Conservation (phyloP, 306 rosid species). For the Begonia loranthoides region DNA sequence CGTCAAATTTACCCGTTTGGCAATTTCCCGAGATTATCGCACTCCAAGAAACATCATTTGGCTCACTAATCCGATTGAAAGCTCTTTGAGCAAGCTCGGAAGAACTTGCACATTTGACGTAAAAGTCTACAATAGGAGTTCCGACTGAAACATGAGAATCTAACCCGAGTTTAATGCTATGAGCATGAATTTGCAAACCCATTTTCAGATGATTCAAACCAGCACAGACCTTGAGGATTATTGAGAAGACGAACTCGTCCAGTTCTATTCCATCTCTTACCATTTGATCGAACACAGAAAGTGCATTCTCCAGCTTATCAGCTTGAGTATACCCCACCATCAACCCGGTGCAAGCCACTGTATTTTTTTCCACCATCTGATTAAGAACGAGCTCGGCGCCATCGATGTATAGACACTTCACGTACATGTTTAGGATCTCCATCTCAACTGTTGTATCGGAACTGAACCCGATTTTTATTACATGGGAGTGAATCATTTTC, state of each 20-base stretch:
- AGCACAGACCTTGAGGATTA: slow-evolving; percentile 45
- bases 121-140: slow-evolving; percentile 52
- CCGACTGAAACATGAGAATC: slow-evolving; percentile 48
- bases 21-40: slow-evolving; percentile 38
- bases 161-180: slow-evolving; percentile 37
- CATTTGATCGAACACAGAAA: slow-evolving; percentile 33
- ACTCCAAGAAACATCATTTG: slow-evolving; percentile 56
- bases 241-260: slow-evolving; percentile 44
- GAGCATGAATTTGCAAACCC: slow-evolving; percentile 41
- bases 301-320: slow-evolving; percentile 20
- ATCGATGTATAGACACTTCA: slow-evolving; percentile 43
- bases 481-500: slow-evolving; percentile 34
- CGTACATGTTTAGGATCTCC: slow-evolving; percentile 35
- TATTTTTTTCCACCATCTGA: slow-evolving; percentile 30
- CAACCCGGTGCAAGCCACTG: slow-evolving; percentile 47
- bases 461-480: slow-evolving; percentile 28
- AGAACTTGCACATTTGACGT: slow-evolving; percentile 39
- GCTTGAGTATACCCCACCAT: slow-evolving; percentile 45
- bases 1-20: slow-evolving; percentile 39
- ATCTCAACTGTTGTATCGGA: slow-evolving; percentile 20
- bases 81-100: slow-evolving; percentile 27
- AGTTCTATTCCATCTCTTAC: slow-evolving; percentile 26
- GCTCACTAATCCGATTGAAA: slow-evolving; percentile 34
- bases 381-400: slow-evolving; percentile 33
- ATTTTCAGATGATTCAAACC: slow-evolving; percentile 25